Percentiles rank a stretch among this genome's conserved stretches.
Evolutionary conservation across 1,284 basidiomycete genomes (phyloP).

Genomic region (Tilletia horrida): DNA sequence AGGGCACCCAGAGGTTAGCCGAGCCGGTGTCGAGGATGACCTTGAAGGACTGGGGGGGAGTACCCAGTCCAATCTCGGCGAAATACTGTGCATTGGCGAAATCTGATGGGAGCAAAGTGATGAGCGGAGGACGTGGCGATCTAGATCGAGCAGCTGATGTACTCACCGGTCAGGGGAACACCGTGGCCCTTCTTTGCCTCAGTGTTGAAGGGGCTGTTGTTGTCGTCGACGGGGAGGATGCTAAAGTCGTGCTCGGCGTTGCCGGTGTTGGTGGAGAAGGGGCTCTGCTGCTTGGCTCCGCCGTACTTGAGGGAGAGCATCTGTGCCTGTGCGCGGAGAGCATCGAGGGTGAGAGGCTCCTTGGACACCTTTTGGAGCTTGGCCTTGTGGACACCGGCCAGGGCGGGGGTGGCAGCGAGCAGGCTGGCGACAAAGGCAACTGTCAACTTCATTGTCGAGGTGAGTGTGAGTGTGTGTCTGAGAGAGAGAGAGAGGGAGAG

Average conservation of each 20-base stretch:
- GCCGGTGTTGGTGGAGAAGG: conserved; percentile 57
- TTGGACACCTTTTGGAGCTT: conserved; percentile 13
- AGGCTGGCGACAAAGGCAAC: conserved; percentile 63
- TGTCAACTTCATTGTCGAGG: conserved; percentile 56
- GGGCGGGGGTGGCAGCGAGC: conserved; percentile 58
- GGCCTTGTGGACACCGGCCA: conserved; percentile 1
- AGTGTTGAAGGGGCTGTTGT: conserved; percentile 34
- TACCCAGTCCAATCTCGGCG: conserved; percentile 78
- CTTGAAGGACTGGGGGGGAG: conserved; percentile 71
- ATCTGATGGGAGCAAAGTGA: conserved; percentile 12
- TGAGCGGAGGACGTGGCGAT: conserved; percentile 5
- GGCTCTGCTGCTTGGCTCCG: conserved; percentile 43
- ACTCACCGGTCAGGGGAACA: conserved; percentile 84
- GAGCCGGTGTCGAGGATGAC: conserved; percentile 85
- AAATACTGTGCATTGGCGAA: conserved; percentile 69
- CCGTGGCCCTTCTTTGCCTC: conserved; percentile 71
- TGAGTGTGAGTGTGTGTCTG: conserved; percentile 61
- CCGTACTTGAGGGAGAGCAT: conserved; percentile 51
- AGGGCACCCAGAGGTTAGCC: conserved; percentile 91
- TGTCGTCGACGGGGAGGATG: conserved; percentile 49
- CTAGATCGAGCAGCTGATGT: no score
- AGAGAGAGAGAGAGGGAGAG: conserved; percentile 65
- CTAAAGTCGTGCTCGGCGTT: conserved; percentile 61
- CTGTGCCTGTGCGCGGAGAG: conserved; percentile 65
- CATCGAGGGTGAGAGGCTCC: conserved; percentile 67